phyloP scores from a whole-genome alignment of 179 eudicot genomes.

The Pouteria campechiana region DNA sequence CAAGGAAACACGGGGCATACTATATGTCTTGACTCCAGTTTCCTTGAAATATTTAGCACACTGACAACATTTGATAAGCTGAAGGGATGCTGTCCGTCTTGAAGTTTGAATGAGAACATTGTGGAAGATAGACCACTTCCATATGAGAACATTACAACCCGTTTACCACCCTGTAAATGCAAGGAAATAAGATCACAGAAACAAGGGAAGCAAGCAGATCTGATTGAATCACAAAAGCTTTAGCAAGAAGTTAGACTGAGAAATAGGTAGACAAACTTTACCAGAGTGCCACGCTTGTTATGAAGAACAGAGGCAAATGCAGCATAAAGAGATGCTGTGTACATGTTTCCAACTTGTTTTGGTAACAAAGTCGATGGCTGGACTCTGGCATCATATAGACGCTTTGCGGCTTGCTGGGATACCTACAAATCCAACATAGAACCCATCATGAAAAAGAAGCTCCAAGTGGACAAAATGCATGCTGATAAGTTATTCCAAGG shows the following conservation, averaged over 20 bases:
- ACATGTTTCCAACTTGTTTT: constrained; percentile 95
- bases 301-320: constrained; percentile 90
- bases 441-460: background rate
- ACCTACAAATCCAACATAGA: constrained; percentile 26
- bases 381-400: constrained; percentile 63
- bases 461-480: background rate
- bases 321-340: constrained; percentile 92
- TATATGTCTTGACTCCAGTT: constrained; percentile 87
- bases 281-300: constrained; percentile 67
- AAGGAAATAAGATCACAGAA: background rate
- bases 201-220: background rate
- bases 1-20: constrained; percentile 21
- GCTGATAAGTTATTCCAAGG: background rate
- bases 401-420: constrained; percentile 73
- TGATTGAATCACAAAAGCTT: background rate
- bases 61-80: constrained; percentile 73
- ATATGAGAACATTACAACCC: constrained; percentile 84
- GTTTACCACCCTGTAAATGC: constrained; percentile 53
- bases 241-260: background rate
- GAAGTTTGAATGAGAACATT: constrained; percentile 70
- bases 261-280: constrained; percentile 16
- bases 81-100: constrained; percentile 68
- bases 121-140: constrained; percentile 91
- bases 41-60: constrained; percentile 59
- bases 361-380: constrained; percentile 83